Evolutionary conservation across 257 asterid genomes (phyloP), one percentile per base, ranked within the genome.

Genomic region (Striga asiatica): DNA sequence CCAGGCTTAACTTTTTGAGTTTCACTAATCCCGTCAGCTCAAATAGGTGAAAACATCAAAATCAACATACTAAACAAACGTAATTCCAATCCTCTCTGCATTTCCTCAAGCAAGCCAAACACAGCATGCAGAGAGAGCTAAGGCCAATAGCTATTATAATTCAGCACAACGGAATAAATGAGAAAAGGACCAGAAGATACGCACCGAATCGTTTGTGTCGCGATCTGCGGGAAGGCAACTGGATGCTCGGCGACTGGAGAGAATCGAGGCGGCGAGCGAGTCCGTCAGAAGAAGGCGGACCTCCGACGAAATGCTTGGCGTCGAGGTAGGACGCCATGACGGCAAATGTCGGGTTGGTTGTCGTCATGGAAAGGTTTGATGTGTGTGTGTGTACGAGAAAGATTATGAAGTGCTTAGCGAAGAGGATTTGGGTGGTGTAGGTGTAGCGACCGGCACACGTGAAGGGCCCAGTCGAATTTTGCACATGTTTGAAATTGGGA

Each of bases 141-240:
- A n/a, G n/a, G n/a, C n/a, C n/a, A n/a, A n/a, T n/a, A n/a, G n/a
- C n/a, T n/a, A n/a, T n/a, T n/a, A n/a, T n/a, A n/a, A n/a, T n/a
- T n/a, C n/a, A 53, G 8, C 70, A 53, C 16, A 37, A 41, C 1
- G 17, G 34, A 9, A 32, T 17, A 41, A 14, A 5, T 25, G 5
- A 0, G 14, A 6, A n/a, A 31, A 31, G 20, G 6, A 20, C 13
- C 1, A 2, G 48, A 41, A 48, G 52, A 58, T 39, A 35, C 67
- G 38, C 51, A 86, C 96, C 85, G 66, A 91, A 71, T 64, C 94
- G 91, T 56, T 63, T 83, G 70, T 68, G 55, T 32, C 59, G 82
- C 48, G 77, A 67, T 52, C 76, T 79, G 54, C 86, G 86, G 71
- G 76, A 50, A 8, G 78, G 85, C 18, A 81, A 45, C 28, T 66